phyloP scores from a whole-genome alignment of 2,329 filamentous ascomycete species.

The Ascocoryne sarcoides region DNA sequence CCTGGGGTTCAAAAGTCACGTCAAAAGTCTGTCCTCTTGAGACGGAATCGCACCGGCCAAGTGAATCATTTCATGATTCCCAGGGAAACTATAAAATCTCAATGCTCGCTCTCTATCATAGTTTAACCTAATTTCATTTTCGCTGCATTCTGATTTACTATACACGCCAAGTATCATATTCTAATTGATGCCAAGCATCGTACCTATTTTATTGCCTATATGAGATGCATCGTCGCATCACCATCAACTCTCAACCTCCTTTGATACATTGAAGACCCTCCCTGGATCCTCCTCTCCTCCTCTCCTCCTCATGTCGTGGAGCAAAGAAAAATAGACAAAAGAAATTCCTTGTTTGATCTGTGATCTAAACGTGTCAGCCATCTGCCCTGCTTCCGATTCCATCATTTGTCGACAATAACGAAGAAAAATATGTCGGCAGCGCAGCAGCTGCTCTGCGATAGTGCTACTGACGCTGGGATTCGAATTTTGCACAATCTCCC shows the following conservation, averaged over 20 bases:
- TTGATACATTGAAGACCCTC: conserved; percentile 22
- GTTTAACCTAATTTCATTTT: conserved; percentile 1
- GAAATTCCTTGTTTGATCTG: conserved; percentile 14
- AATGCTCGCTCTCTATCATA: too few species aligned
- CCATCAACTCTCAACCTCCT: conserved; percentile 15
- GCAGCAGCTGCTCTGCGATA: conserved; percentile 12
- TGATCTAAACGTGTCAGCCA: conserved; percentile 5
- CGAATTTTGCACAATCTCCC: neutral
- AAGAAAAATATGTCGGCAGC: conserved; percentile 18
- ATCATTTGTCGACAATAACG: conserved; percentile 5
- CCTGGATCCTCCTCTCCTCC: too few species aligned
- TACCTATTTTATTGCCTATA: conserved; percentile 10
- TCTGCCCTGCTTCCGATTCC: conserved; percentile 1
- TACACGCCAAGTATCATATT: too few species aligned
- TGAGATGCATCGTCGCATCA: conserved; percentile 4
- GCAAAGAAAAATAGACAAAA: conserved; percentile 24
- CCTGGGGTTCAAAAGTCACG: conserved; percentile 5
- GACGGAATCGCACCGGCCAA: too few species aligned
- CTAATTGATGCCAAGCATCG: conserved; percentile 11
- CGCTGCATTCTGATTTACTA: too few species aligned
- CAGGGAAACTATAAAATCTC: too few species aligned
- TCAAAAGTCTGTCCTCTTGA: too few species aligned
- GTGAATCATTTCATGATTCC: too few species aligned
- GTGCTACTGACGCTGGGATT: conserved; percentile 9
- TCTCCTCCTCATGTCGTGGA: conserved; percentile 19